phyloP scores from a whole-genome alignment of 2,329 filamentous ascomycete species.

The Fusarium sp. region DNA sequence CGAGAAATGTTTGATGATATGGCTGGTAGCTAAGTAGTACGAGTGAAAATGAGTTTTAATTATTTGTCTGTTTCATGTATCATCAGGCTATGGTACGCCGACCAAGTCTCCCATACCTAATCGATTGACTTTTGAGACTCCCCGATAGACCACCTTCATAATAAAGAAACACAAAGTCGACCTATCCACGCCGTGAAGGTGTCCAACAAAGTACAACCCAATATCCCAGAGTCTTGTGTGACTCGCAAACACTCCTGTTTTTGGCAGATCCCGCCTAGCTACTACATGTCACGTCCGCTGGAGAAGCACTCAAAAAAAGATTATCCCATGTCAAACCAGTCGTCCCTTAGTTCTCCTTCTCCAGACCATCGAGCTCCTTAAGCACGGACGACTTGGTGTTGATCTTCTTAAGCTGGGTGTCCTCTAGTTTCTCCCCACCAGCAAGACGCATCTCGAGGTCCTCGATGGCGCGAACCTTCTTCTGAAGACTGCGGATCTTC shows the following conservation, averaged over 20 bases:
- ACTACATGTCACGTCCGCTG: constrained; percentile 16
- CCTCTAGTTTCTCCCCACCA: constrained; percentile 94
- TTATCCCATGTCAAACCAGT: constrained; percentile 9
- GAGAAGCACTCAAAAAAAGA: constrained; percentile 12
- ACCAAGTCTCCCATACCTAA: constrained; percentile 25
- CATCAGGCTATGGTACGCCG: constrained; percentile 28
- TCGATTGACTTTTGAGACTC: constrained; percentile 38
- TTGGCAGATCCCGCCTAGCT: constrained; percentile 15
- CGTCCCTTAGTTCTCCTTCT: constrained; percentile 46
- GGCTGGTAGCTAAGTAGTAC: neutral
- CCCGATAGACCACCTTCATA: constrained; percentile 14
- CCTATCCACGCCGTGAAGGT: constrained; percentile 35
- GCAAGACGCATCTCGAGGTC: constrained; percentile 97
- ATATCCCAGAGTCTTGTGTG: constrained; percentile 18
- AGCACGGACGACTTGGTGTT: constrained; percentile 86
- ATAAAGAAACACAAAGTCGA: constrained; percentile 23
- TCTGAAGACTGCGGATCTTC: constrained; percentile 92
- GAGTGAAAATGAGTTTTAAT: constrained; percentile 17
- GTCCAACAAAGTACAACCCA: constrained; percentile 38
- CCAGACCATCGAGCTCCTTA: constrained; percentile 79
- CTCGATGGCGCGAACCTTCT: constrained; percentile 98
- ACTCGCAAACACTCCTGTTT: constrained; percentile 26
- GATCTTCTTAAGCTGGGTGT: constrained; percentile 99
- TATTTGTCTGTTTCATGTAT: constrained; percentile 29
- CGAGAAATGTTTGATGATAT: no score